Evolutionary conservation across 345 rosid species (phyloP), one percentile per base, ranked within the genome.

Genomic region (Salix viminalis): DNA sequence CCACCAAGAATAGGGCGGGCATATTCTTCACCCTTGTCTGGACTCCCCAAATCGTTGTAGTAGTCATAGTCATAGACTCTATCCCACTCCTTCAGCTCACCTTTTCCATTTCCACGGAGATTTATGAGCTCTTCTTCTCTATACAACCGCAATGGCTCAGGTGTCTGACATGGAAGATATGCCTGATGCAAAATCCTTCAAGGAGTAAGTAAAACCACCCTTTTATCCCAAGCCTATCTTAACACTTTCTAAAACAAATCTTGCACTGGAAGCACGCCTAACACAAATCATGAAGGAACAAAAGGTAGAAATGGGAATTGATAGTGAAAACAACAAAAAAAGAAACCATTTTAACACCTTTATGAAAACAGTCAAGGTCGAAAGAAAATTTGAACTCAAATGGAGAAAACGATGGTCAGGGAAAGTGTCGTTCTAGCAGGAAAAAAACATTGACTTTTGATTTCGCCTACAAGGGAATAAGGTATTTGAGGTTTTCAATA

Each of bases 1-100:
- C 97, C 93, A 3, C 99, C 99, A 1, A 93, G 96, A 77, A 91
- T 86, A 0, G 90, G 87, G 74, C 99, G 96, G 6, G 69, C 85
- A 67, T 87, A 75, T 3, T 80, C 75, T 6, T 77, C 65, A 65
- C 96, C 93, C 68, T 88, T 90, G 70, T 95, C 97, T 0, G 98
- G 98, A 79, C 76, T 80, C 75, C 91, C 98, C 76, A 95, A 82
- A 83, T 93, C 98, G 54, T 93, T 95, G 89, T 93, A 95, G 83
- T 74, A 84, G 80, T 83, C 98, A 76, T 93, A 93, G 77, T 91
- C 99, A 69, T 95, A 95, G 24, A 91, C 94, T 86, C 99, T 90
- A 79, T 95, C 98, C 99, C 99, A 93, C 71, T 93, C 97, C 72
- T 83, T 87, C 52, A 91, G 86, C 84, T 82, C 85, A 23, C 86